Evolutionary conservation across 495 filamentous ascomycete genomes (phyloP), one percentile per base, ranked within the genome.

Genomic region (Podospora anserina): DNA sequence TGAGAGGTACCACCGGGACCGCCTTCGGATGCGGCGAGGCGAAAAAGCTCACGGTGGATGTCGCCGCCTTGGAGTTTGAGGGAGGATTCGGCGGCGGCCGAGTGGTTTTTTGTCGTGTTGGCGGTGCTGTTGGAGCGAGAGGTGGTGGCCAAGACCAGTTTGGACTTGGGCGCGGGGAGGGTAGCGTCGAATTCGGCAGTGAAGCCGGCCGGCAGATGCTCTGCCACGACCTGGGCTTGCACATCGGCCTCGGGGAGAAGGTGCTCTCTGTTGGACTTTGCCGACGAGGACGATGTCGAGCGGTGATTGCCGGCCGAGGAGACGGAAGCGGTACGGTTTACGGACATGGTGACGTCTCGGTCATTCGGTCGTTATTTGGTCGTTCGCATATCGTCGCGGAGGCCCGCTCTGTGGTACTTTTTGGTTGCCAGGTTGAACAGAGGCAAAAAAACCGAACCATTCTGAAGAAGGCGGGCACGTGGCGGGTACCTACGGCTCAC

Each of bases 41-140:
- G 86, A 81, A 89, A 91, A n/a, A 90, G 82, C 70, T 88, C 87
- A 26, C 88, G 84, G 75, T 90, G 88, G 23, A 90, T 86, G 72
- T 91, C 89, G 44, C 89, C 89, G 19, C 88, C 89, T 71, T 88
- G 88, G 1, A 91, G 80, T 63, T 76, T 85, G 63, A 90, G 76
- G 0, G 88, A 89, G 16, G 87, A 89, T 68, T 88, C 61, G 5
- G 71, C 77, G 7, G 75, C 81, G 23, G 79, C 77, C 28, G 70
- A 67, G 3, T 68, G n/a, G 32, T 65, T 16, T n/a, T 5, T 62
- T 5, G 60, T 26, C 6, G 60, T 28, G 26, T 58, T 65, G 55
- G 55, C 23, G 18, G 26, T 55, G 60, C 49, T 64, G 13, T 6
- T 60, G 4, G 64, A 27, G 19, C 28, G 19, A 27, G 28, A 16